Evolutionary conservation across 768 basidiomycete species (phyloP).

Genomic region (Auriculariales sp.): DNA sequence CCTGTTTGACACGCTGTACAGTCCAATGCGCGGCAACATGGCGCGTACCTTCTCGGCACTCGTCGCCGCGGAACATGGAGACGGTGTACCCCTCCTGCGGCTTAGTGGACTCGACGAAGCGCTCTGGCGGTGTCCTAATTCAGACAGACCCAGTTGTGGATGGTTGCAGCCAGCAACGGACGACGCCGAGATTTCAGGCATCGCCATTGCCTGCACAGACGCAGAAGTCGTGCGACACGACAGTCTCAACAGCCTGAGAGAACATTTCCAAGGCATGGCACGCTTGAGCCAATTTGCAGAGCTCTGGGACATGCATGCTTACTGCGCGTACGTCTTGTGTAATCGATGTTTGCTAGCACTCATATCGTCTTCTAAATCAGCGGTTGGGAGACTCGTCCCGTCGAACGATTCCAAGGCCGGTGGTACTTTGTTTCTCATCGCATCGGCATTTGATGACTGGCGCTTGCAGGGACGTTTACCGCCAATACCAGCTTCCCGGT

Average conservation of each 20-base stretch:
- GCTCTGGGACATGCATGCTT: background rate
- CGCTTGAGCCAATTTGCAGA: background rate
- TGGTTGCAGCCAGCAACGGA: no score
- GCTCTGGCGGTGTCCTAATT: background rate
- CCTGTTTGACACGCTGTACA: background rate
- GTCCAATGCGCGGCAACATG: background rate
- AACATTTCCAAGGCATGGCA: conserved; percentile 1
- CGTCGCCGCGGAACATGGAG: background rate
- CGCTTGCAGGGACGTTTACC: background rate
- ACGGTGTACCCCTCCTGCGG: background rate
- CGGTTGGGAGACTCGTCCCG: background rate
- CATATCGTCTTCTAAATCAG: background rate
- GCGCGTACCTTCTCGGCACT: background rate
- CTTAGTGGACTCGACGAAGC: background rate
- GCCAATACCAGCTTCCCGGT: conserved; percentile 4
- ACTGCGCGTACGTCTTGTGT: background rate
- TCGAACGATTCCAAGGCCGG: background rate
- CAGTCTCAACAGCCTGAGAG: background rate
- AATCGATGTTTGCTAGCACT: background rate
- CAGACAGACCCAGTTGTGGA: no score
- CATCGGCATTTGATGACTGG: background rate
- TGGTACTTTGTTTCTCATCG: no score
- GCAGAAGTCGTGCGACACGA: background rate
- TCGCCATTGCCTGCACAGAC: conserved; percentile 1
- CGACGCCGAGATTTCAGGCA: background rate